Percentiles rank a stretch among this genome's conserved stretches.
Conservation (phyloP, 441 rosid genomes). For the Eruca vesicaria region DNA sequence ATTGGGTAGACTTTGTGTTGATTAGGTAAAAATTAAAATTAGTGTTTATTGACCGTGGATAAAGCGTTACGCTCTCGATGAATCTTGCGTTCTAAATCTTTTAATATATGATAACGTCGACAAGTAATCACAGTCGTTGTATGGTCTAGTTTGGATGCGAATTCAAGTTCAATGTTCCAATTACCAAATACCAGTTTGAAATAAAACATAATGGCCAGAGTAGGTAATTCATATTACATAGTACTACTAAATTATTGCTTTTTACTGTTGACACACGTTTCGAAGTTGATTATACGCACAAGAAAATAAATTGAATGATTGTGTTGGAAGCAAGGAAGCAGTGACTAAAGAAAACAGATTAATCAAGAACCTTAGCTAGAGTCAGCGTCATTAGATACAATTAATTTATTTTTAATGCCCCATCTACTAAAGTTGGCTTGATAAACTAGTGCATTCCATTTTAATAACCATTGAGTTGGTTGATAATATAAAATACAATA, state of each 20-base stretch:
- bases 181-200: not conserved
- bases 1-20: not conserved
- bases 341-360: constrained; percentile 7
- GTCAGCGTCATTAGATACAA: constrained; percentile 20
- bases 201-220: not conserved
- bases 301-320: not conserved
- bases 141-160: constrained; percentile 1
- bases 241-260: constrained; percentile 3
- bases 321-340: constrained; percentile 39
- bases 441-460: constrained; percentile 9
- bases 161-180: not conserved
- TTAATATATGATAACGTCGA: not conserved
- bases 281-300: constrained; percentile 6
- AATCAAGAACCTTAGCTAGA: constrained; percentile 9
- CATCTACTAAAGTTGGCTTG: constrained; percentile 2
- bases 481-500: constrained; percentile 9
- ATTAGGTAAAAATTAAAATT: not conserved
- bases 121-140: constrained; percentile 2
- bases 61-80: not conserved
- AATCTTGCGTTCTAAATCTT: not conserved
- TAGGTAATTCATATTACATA: not conserved
- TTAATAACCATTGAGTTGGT: constrained; percentile 2
- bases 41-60: not conserved
- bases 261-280: not conserved
- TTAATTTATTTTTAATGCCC: constrained; percentile 13